A percentile compares a stretch with the other conserved stretches of the same genome.
These are phyloP conservation scores for Psilocybe subaeruginosa DNA, from an alignment of 768 basidiomycete genomes.

Conservation along the genomic window DNA sequence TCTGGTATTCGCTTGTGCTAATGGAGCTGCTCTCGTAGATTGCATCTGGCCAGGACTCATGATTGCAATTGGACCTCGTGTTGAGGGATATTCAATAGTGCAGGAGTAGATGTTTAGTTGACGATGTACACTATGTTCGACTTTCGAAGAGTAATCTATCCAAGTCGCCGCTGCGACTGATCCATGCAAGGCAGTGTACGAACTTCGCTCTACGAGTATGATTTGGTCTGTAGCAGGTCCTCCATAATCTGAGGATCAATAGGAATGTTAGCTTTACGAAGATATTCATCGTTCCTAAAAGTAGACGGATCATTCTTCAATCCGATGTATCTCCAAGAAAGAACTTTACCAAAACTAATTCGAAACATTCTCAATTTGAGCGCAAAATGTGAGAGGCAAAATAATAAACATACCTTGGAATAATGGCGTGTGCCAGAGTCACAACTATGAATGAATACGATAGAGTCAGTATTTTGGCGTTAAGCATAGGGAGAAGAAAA, in stretches of 20 bases:
- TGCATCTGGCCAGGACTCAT: constrained; percentile 83
- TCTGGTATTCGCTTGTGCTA: constrained; percentile 88
- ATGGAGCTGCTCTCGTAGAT: constrained; percentile 84
- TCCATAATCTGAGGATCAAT: constrained; percentile 44
- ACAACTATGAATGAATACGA: constrained; percentile 50
- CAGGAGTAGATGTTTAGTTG: constrained; percentile 49
- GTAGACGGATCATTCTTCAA: not conserved
- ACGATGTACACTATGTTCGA: not conserved
- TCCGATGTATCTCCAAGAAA: not conserved
- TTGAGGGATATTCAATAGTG: constrained; percentile 55
- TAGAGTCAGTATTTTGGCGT: not conserved
- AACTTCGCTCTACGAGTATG: constrained; percentile 13
- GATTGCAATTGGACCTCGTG: constrained; percentile 63
- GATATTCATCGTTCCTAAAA: constrained; percentile 56
- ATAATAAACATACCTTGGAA: constrained; percentile 67
- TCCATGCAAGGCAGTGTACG: not conserved
- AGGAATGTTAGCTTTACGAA: constrained; percentile 47
- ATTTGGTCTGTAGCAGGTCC: constrained; percentile 35
- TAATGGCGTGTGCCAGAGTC: constrained; percentile 93
- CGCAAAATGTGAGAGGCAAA: not conserved
- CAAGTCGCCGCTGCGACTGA: not conserved
- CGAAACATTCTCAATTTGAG: not conserved
- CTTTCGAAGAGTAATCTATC: not conserved
- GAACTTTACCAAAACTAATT: constrained; percentile 46
- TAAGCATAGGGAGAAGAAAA: constrained; percentile 3